Evolutionary conservation across 2,329 filamentous ascomycete species (phyloP), one percentile per base, ranked within the genome.

Genomic region (Orbilia ellipsospora): DNA sequence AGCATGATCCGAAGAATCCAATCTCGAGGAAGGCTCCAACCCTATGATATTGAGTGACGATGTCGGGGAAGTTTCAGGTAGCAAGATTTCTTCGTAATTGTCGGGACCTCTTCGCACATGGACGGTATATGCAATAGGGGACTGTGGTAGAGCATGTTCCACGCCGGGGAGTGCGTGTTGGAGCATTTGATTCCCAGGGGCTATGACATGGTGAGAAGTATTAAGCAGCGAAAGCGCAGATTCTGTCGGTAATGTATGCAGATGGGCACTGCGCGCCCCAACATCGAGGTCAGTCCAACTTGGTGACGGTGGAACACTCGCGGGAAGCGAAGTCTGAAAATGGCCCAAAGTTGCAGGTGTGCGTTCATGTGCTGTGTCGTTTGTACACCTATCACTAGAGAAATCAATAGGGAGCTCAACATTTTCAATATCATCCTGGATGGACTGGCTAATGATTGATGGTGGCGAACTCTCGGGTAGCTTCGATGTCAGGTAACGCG

Each of bases 221-320:
- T 36, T 10, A 36, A 51, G 18, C 16, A 51, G 16, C 16, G 48
- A 51, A 10, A 51, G n/a, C 4, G 48, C 48, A 51, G 15, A 20
- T 51, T 51, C 48, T 8, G 23, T 20, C 23, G 48, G 48, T 23
- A 51, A 23, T 16, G 48, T n/a, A 51, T 20, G 16, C 16, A 60
- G 10, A 18, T 65, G 20, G 1, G 67, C 60, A 36, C 54, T 5
- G 4, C n/a, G 2, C 31, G 4, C 12, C 12, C 28, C 50, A 48
- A 60, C 8, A 45, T 13, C 23, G 10, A 66, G 4, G 12, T 2
- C 56, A 23, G 1, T 45, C 28, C 55, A 28, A 26, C 40, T 67
- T 31, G 69, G 69, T 16, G 69, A 56, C 18, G 59, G 18, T 13
- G 42, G 50, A 2, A 31, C 20, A 31, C 69, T 74, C 10, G 57